A percentile compares a stretch with the other conserved stretches of the same genome.
Evolutionary conservation across 257 asterid species (phyloP).

Genomic region (Fraxinus americana): DNA sequence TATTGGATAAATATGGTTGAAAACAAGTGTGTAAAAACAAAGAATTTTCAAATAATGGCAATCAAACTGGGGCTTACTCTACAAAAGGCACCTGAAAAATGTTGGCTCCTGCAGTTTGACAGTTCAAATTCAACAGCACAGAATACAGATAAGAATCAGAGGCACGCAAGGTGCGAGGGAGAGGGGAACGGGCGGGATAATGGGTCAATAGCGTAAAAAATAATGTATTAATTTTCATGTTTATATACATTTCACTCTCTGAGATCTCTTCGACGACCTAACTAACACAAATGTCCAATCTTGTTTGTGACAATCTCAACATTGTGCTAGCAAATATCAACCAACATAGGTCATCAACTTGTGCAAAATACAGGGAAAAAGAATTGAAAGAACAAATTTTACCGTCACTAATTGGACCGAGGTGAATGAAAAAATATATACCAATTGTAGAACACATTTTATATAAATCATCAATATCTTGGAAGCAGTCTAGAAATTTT

Average conservation of each 20-base stretch:
- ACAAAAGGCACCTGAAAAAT: neutral
- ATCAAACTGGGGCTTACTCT: neutral
- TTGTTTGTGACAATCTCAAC: slow-evolving; percentile 1
- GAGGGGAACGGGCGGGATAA: neutral
- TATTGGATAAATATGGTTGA: too few species aligned
- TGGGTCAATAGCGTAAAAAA: neutral
- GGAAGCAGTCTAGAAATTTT: slow-evolving; percentile 50
- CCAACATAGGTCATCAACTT: slow-evolving; percentile 23
- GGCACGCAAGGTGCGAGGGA: neutral
- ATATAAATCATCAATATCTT: slow-evolving; percentile 48
- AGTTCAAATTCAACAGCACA: neutral
- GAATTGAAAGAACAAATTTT: slow-evolving; percentile 49
- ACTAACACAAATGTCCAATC: slow-evolving; percentile 2
- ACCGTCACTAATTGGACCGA: slow-evolving; percentile 28
- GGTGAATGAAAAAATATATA: slow-evolving; percentile 26
- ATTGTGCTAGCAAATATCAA: slow-evolving; percentile 21
- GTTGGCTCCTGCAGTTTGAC: neutral
- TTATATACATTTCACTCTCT: slow-evolving; percentile 27
- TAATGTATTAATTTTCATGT: slow-evolving; percentile 2
- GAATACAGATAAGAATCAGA: neutral
- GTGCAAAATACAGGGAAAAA: slow-evolving; percentile 31
- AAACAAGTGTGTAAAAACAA: too few species aligned
- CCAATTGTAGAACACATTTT: slow-evolving; percentile 24
- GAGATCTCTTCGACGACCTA: slow-evolving; percentile 20
- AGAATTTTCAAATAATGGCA: too few species aligned